These are phyloP conservation scores for Alternaria angustiovoidea DNA, from an alignment of 2,329 filamentous ascomycete genomes.

Conservation along the genomic window DNA sequence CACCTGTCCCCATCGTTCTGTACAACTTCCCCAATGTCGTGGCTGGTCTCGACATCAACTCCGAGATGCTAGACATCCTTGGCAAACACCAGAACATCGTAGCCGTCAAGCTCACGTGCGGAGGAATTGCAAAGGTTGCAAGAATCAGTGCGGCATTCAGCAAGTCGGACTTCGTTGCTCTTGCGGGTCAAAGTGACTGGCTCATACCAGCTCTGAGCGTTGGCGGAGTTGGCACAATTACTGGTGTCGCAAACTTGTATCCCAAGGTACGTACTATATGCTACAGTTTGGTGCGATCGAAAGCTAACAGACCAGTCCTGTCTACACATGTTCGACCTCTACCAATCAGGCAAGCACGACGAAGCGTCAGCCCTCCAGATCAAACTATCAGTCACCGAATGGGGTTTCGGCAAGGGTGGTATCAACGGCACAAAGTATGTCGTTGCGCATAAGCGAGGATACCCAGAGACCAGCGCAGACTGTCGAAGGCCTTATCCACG, in stretches of 20 bases:
- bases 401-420: slow-evolving; percentile 65
- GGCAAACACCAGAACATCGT: slow-evolving; percentile 49
- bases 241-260: slow-evolving; percentile 70
- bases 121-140: slow-evolving; percentile 54
- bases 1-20: slow-evolving; percentile 55
- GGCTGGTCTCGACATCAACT: slow-evolving; percentile 56
- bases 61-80: slow-evolving; percentile 48
- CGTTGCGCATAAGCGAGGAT: slow-evolving; percentile 63
- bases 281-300: not conserved
- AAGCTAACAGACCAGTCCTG: slow-evolving; percentile 46
- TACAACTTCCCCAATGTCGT: slow-evolving; percentile 59
- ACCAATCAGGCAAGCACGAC: slow-evolving; percentile 55
- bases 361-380: slow-evolving; percentile 62
- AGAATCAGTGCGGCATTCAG: slow-evolving; percentile 50
- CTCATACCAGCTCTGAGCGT: slow-evolving; percentile 65
- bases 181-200: slow-evolving; percentile 57
- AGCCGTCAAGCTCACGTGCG: slow-evolving; percentile 51
- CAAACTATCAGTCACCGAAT: slow-evolving; percentile 62
- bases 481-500: slow-evolving; percentile 64
- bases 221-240: slow-evolving; percentile 68
- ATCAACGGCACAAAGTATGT: slow-evolving; percentile 69
- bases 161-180: slow-evolving; percentile 49
- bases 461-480: slow-evolving; percentile 60
- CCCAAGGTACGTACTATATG: slow-evolving; percentile 52
- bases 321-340: slow-evolving; percentile 59